Evolutionary conservation across 306 rosid genomes (phyloP).

Genomic region (Amphicarpaea edgeworthii): DNA sequence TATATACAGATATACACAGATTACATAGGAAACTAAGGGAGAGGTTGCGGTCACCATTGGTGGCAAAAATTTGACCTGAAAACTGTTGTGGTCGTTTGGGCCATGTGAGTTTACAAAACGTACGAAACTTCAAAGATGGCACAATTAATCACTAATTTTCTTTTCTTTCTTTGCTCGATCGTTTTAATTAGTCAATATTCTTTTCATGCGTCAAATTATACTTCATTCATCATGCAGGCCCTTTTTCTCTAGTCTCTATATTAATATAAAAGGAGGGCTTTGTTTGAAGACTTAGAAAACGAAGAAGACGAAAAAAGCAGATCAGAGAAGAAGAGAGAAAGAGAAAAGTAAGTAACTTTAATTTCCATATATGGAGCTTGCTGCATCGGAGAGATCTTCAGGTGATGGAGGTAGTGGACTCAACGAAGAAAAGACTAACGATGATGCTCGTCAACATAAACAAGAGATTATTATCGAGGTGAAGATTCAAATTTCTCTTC

Average conservation of each 20-base stretch:
- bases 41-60: constrained; percentile 47
- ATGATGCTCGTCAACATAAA: constrained; percentile 39
- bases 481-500: constrained; percentile 36
- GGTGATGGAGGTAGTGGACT: constrained; percentile 46
- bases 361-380: constrained; percentile 55
- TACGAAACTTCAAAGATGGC: constrained; percentile 76
- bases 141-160: constrained; percentile 38
- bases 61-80: constrained; percentile 59
- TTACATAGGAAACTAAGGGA: background rate
- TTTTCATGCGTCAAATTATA: constrained; percentile 64
- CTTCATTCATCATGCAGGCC: constrained; percentile 65
- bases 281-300: constrained; percentile 38
- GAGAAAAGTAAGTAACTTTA: background rate
- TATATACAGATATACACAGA: background rate
- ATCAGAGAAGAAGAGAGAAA: background rate
- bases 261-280: constrained; percentile 24
- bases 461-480: constrained; percentile 53
- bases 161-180: background rate
- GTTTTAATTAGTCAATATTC: constrained; percentile 43
- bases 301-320: constrained; percentile 18
- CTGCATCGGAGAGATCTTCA: constrained; percentile 51
- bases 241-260: constrained; percentile 45
- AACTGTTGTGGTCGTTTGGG: constrained; percentile 40
- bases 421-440: constrained; percentile 54
- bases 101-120: constrained; percentile 56